Evolutionary conservation across 176 grass and related monocot species (phyloP), one percentile per base, ranked within the genome.

Genomic region (Musa acuminata): DNA sequence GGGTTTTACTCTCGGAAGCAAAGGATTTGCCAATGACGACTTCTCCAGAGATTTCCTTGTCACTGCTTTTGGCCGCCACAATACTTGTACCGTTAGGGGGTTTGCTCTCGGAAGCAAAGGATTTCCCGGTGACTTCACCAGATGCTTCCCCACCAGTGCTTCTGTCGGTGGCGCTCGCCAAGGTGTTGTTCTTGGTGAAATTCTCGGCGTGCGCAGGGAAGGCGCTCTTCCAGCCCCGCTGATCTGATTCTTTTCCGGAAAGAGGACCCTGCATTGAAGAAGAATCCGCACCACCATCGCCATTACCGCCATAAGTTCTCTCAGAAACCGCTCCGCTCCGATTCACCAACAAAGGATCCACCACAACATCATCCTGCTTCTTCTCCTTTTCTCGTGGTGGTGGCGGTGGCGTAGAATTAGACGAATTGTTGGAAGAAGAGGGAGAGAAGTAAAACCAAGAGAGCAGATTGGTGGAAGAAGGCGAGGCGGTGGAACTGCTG

Each of bases 381-480:
- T 35, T 71, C 29, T 75, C 75, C 70, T 27, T 51, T 80, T 64
- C 67, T 51, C 20, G 35, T 11, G 67, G 14, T 1, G 35, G 23
- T 26, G 67, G 16, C 48, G 67, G 67, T 12, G 67, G 67, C 67
- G 43, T 3, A 2, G 48, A 21, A 65, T 27, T 13, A 20, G 51
- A 21, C 9, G 67, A 51, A 50, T 2, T 17, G 67, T 12, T 50
- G 6, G 82, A 29, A 17, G 64, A 58, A 26, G 62, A 58, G 13
- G 72, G 17, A 8, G 29, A n/a, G 71, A 54, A 52, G 22, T 52
- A 71, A 24, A 69, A 82, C 71, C 52, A 71, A 66, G 68, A 72
- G 43, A 65, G 67, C 16, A 25, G 16, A 51, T 35, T 9, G 48
- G 67, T 82, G 67, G 64, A 77, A 58, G 7, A 29, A 29, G 78